Base-by-base conservation (phyloP, 176 grass and related monocot genomes). In the Eragrostis curvula region DNA sequence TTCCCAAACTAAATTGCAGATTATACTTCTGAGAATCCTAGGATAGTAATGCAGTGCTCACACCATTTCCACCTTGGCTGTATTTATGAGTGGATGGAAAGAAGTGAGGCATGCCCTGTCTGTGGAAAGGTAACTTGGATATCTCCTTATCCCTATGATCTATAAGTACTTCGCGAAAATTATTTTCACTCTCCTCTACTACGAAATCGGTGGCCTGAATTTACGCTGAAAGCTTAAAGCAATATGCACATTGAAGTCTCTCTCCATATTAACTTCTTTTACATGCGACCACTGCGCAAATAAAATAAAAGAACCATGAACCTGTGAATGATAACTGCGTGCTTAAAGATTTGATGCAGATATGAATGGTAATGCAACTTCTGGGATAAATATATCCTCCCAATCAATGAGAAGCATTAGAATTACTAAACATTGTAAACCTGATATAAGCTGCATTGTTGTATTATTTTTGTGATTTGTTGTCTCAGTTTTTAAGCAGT, bases 61-160 rank as follows among this genome's bases (percentile, higher is more conserved):
- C 96, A 98, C 76, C 92, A 98, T 93, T 98, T 95, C 68, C 96
- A 98, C 64, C 92, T 98, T 80, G 84, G 92, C 47, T 98, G 92
- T 93, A 93, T 98, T 81, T 98, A 98, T 23, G 96, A 98, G 82
- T 98, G 96, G 96, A 95, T 98, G 90, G 96, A 98, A 89, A 95
- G 92, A 93, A 98, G 92, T 86, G 90, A 98, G 78, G 88, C 90
- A 32, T 98, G 96, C 74, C 96, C 92, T 72, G 90, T 98, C 59
- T 98, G 96, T 78, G 96, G 96, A 12, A 98, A 98, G 92, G 96
- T 98, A 89, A 81, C 63, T 70, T 21, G 12, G 67, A 36, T 40
- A 49, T 21, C 12, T 27, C 7, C 53, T 71, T 72, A 20, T 42
- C 17, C 29, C 25, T 41, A 23, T 72, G 12, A 32, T 73, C 49